phyloP scores from a whole-genome alignment of 768 basidiomycete genomes.

The Rhodosporidiobolus sp. region DNA sequence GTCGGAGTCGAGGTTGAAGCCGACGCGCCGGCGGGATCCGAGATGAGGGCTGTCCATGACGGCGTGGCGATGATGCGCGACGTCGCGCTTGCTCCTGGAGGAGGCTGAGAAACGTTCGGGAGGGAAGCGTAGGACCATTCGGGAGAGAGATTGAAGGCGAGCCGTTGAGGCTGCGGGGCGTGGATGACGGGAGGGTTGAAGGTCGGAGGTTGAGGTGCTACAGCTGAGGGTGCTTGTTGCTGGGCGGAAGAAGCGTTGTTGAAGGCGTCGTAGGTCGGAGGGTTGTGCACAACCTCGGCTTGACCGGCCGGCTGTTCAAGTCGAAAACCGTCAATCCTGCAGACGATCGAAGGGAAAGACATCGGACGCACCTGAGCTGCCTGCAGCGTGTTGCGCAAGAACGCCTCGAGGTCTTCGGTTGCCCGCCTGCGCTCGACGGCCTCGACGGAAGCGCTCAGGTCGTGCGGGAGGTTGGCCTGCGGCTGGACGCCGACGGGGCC shows the following conservation, averaged over 20 bases:
- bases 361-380: conserved; percentile 13
- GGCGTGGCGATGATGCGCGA: conserved; percentile 32
- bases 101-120: neutral
- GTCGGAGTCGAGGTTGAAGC: neutral
- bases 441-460: conserved; percentile 7
- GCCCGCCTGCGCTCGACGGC: conserved; percentile 17
- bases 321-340: neutral
- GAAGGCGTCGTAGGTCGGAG: conserved; percentile 3
- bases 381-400: conserved; percentile 29
- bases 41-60: conserved; percentile 27
- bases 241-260: neutral
- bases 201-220: conserved; percentile 7
- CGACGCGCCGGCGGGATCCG: neutral
- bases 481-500: neutral
- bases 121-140: conserved; percentile 19
- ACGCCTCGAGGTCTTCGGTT: conserved; percentile 28
- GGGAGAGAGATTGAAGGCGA: conserved; percentile 11
- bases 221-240: neutral
- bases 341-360: neutral
- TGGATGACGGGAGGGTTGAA: conserved; percentile 10
- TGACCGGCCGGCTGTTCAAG: conserved; percentile 4
- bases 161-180: conserved; percentile 22
- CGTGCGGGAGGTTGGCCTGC: conserved; percentile 1
- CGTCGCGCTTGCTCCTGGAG: neutral
- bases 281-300: neutral